phyloP scores from a whole-genome alignment of 1,139 yeast species.

The Debaryomyces robertsiae region DNA sequence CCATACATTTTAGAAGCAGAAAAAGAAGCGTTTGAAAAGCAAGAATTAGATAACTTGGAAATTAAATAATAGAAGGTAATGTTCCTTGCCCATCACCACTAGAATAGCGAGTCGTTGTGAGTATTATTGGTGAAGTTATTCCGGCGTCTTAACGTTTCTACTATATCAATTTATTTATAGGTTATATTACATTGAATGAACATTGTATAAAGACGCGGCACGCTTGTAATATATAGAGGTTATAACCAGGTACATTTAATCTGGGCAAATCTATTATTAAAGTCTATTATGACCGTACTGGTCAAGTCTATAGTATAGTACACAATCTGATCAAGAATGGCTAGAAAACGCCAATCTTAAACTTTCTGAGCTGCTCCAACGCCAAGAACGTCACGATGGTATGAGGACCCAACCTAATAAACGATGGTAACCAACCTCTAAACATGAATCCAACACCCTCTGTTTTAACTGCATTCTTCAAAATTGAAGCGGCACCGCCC shows the following conservation, averaged over 20 bases:
- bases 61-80: constrained; percentile 17
- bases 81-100: not conserved
- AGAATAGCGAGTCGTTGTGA: constrained; percentile 7
- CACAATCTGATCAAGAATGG: not conserved
- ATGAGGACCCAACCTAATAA: constrained; percentile 85
- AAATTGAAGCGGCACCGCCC: constrained; percentile 52
- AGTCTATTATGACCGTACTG: constrained; percentile 4
- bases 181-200: constrained; percentile 7
- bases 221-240: too few relatives aligned
- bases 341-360: constrained; percentile 49
- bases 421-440: constrained; percentile 90
- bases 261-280: not conserved
- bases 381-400: constrained; percentile 84
- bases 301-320: constrained; percentile 7
- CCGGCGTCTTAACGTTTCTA: too few relatives aligned
- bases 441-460: constrained; percentile 83
- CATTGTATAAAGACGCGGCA: constrained; percentile 8
- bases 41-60: constrained; percentile 79
- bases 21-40: constrained; percentile 86
- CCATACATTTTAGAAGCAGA: constrained; percentile 95
- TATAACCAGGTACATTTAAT: too few relatives aligned
- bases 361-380: constrained; percentile 72
- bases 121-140: too few relatives aligned
- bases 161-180: constrained; percentile 4
- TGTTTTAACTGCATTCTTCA: constrained; percentile 56